These are phyloP conservation scores for Meripilus lineatus DNA, from an alignment of 1,284 basidiomycete genomes.

Conservation along the genomic window DNA sequence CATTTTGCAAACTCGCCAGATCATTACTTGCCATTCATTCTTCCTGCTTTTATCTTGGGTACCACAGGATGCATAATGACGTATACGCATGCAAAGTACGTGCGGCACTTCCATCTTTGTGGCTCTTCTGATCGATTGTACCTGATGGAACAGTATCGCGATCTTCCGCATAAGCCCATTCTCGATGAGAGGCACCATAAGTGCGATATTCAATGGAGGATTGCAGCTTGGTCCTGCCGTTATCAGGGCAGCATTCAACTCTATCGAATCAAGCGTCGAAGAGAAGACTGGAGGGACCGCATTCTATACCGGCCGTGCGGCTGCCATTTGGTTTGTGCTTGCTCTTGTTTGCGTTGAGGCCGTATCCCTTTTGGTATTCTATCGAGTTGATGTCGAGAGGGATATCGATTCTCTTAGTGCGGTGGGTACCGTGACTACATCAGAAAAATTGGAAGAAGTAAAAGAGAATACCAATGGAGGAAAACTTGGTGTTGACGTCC, in stretches of 20 bases:
- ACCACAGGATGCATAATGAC: constrained; percentile 33
- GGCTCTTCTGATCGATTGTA: neutral
- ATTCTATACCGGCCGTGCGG: constrained; percentile 37
- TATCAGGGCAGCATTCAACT: constrained; percentile 39
- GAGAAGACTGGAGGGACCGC: constrained; percentile 23
- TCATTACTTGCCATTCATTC: constrained; percentile 42
- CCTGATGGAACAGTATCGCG: constrained; percentile 37
- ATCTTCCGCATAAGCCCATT: constrained; percentile 44
- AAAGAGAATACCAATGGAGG: too few relatives aligned
- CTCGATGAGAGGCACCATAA: constrained; percentile 45
- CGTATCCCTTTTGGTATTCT: constrained; percentile 35
- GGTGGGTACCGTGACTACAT: too few relatives aligned
- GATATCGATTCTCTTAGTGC: neutral
- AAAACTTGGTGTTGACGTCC: too few relatives aligned
- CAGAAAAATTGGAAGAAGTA: too few relatives aligned
- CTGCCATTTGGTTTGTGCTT: constrained; percentile 46
- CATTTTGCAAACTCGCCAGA: constrained; percentile 35
- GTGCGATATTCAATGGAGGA: constrained; percentile 51
- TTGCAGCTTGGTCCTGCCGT: constrained; percentile 49
- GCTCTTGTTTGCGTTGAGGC: constrained; percentile 33
- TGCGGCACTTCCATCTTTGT: constrained; percentile 5
- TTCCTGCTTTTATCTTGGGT: constrained; percentile 47
- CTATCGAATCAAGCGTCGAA: constrained; percentile 45
- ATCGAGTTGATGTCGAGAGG: constrained; percentile 22
- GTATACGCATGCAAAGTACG: constrained; percentile 33